Percentiles rank a stretch among this genome's conserved stretches.
Evolutionary conservation across 1,284 basidiomycete genomes (phyloP).

Genomic region (Puccinia polysora): DNA sequence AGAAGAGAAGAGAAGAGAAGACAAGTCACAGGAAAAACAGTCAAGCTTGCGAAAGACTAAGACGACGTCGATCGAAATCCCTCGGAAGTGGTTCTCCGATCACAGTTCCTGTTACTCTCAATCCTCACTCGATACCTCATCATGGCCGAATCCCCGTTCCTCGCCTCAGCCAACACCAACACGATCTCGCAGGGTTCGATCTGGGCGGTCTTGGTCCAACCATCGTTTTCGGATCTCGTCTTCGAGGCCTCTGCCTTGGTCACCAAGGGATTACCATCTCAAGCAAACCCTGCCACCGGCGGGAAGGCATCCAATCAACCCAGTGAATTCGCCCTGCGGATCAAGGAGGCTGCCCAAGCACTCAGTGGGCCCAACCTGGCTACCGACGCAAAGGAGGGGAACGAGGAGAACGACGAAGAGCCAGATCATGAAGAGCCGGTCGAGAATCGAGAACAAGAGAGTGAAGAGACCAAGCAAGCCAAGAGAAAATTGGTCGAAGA

Average conservation of each 20-base stretch:
- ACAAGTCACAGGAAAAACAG: no score
- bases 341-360: slow-evolving; percentile 33
- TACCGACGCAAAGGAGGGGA: not conserved
- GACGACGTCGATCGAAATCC: no score
- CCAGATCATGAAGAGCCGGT: not conserved
- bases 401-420: slow-evolving; percentile 1
- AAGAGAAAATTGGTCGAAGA: slow-evolving; percentile 31
- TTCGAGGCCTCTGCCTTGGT: slow-evolving; percentile 35
- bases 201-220: slow-evolving; percentile 35
- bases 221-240: slow-evolving; percentile 38
- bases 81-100: no score
- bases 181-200: slow-evolving; percentile 34
- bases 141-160: slow-evolving; percentile 34
- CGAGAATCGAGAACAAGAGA: slow-evolving; percentile 23
- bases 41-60: no score
- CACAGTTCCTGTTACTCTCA: not conserved
- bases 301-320: slow-evolving; percentile 16
- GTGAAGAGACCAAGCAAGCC: slow-evolving; percentile 22
- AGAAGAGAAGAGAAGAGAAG: no score
- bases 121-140: not conserved
- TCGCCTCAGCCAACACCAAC: slow-evolving; percentile 26
- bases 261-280: slow-evolving; percentile 26
- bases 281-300: slow-evolving; percentile 14
- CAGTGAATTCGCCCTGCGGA: slow-evolving; percentile 32
- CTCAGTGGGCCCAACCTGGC: not conserved